Percentiles rank a stretch among this genome's conserved stretches.
Evolutionary conservation across 108 stramenopile genomes (phyloP).

Genomic region (Craspedostauros australis): DNA sequence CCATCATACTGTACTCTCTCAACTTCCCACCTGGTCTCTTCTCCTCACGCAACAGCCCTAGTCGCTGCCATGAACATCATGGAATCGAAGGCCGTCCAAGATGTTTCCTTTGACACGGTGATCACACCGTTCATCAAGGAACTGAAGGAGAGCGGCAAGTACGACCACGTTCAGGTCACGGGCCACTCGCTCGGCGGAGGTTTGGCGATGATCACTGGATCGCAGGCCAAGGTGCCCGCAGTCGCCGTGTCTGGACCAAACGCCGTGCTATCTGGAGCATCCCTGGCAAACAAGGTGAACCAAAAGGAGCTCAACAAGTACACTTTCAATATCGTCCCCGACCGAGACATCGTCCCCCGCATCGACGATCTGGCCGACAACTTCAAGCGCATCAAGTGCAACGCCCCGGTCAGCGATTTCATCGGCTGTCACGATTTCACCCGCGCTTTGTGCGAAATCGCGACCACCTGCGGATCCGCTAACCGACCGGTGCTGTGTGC

Average conservation of each 20-base stretch:
- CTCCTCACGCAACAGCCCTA: too few relatives aligned
- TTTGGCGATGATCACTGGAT: slow-evolving; percentile 65
- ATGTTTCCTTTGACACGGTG: slow-evolving; percentile 21
- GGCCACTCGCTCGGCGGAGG: slow-evolving; percentile 45
- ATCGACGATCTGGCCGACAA: slow-evolving; percentile 34
- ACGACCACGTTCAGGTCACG: slow-evolving; percentile 12
- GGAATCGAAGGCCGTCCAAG: slow-evolving; percentile 10
- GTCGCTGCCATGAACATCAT: slow-evolving; percentile 15
- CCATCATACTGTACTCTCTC: too few relatives aligned
- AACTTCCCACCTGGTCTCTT: too few relatives aligned
- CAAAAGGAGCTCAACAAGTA: slow-evolving; percentile 39
- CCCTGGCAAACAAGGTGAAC: slow-evolving; percentile 51
- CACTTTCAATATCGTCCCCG: slow-evolving; percentile 62
- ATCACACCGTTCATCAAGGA: slow-evolving; percentile 9
- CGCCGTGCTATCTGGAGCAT: slow-evolving; percentile 35
- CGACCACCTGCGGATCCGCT: too few relatives aligned
- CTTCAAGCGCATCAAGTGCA: slow-evolving; percentile 39
- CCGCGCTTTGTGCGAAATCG: too few relatives aligned
- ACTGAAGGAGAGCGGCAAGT: slow-evolving; percentile 2
- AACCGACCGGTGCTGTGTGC: too few relatives aligned
- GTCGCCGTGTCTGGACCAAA: slow-evolving; percentile 60
- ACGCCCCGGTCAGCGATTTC: too few relatives aligned
- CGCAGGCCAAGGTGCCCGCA: slow-evolving; percentile 45
- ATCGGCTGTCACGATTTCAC: too few relatives aligned
- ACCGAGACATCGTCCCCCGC: slow-evolving; percentile 50